These are phyloP conservation scores for Gaultheria prostrata DNA, from an alignment of 148 eudicot species.

Conservation along the genomic window DNA sequence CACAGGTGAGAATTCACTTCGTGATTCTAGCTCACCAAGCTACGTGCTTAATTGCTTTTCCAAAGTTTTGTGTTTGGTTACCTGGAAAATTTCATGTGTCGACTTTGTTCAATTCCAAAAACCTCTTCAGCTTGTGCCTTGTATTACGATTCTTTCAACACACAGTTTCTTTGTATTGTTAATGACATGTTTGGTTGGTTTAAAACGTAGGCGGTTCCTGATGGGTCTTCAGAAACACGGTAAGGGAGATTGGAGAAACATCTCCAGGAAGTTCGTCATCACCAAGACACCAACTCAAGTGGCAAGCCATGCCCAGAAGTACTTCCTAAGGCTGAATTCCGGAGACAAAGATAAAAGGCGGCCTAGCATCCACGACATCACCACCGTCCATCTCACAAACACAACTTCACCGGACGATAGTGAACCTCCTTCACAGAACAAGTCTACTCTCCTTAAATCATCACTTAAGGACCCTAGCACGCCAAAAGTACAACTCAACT, in stretches of 20 bases:
- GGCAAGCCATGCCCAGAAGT: constrained; percentile 98
- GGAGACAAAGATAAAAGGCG: constrained; percentile 80
- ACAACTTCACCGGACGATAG: not conserved
- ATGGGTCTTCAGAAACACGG: constrained; percentile 85
- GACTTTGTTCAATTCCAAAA: not conserved
- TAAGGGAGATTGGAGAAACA: constrained; percentile 95
- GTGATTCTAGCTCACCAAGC: not conserved
- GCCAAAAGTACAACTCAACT: constrained; percentile 41
- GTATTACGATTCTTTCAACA: not conserved
- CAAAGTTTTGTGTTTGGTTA: not conserved
- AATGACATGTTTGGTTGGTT: not conserved
- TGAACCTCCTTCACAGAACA: constrained; percentile 16
- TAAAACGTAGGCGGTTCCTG: constrained; percentile 62
- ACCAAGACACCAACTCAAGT: constrained; percentile 92
- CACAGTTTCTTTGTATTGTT: not conserved
- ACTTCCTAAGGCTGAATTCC: constrained; percentile 67
- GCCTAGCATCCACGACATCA: constrained; percentile 94
- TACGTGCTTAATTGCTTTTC: not conserved
- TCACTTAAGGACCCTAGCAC: constrained; percentile 20
- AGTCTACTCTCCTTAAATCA: constrained; percentile 15
- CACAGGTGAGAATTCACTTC: constrained; percentile 54
- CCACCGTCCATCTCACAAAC: constrained; percentile 49
- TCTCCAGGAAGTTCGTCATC: constrained; percentile 76
- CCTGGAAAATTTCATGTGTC: not conserved
- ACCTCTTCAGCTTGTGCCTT: not conserved